Percentiles rank a stretch among this genome's conserved stretches.
Conservation (phyloP, 148 eudicot genomes). For the Camellia lanceoleosa region DNA sequence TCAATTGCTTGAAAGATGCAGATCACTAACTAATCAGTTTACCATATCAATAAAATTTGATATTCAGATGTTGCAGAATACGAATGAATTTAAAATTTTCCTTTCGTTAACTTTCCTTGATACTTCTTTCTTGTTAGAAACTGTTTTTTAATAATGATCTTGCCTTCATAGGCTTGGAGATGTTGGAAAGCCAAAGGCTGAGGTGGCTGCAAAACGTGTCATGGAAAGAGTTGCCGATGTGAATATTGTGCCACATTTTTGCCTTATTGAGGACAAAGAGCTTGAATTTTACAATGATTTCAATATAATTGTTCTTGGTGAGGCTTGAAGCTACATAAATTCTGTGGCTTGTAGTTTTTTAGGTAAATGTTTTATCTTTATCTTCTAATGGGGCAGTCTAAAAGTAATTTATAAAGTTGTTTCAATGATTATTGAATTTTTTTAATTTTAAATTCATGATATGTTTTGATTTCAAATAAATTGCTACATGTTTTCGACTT, state of each 20-base stretch:
- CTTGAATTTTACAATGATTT: conserved; percentile 76
- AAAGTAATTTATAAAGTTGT: not conserved
- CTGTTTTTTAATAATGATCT: conserved; percentile 6
- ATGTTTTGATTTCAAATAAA: not conserved
- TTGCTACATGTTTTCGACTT: not conserved
- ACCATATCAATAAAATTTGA: not conserved
- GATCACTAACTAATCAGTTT: not conserved
- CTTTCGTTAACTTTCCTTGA: not conserved
- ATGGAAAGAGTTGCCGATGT: conserved; percentile 92
- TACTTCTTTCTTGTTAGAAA: not conserved
- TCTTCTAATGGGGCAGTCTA: not conserved
- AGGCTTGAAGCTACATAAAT: too few species aligned
- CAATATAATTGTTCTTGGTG: too few species aligned
- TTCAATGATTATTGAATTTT: not conserved
- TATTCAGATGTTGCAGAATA: not conserved
- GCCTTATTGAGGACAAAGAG: conserved; percentile 91
- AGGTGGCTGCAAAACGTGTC: conserved; percentile 92
- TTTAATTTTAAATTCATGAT: too few species aligned
- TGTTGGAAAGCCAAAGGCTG: conserved; percentile 96
- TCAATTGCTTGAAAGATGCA: not conserved
- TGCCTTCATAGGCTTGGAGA: conserved; percentile 69
- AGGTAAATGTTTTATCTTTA: conserved; percentile 37
- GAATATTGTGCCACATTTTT: conserved; percentile 75
- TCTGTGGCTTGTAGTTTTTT: conserved; percentile 80
- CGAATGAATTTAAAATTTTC: not conserved